A percentile compares a stretch with the other conserved stretches of the same genome.
phyloP scores from a whole-genome alignment of 139 green algal species.

The Closterium sp. region DNA sequence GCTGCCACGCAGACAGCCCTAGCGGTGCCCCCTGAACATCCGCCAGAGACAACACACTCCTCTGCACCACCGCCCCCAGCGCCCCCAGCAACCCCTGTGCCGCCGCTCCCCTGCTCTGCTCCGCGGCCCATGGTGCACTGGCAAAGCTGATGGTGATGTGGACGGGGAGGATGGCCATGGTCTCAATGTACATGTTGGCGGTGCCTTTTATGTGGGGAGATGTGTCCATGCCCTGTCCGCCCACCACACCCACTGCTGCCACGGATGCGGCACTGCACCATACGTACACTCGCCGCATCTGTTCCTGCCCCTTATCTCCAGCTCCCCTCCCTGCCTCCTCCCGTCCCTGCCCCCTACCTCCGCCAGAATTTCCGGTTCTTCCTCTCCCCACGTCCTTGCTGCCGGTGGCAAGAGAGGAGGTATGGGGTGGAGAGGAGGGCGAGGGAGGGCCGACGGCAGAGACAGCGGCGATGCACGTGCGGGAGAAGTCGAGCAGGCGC shows the following conservation, averaged over 20 bases:
- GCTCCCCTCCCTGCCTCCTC: not conserved
- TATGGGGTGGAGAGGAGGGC: not conserved
- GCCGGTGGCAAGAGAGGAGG: not conserved
- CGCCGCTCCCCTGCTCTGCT: constrained; percentile 36
- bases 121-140: constrained; percentile 44
- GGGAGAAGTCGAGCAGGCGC: constrained; percentile 9
- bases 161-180: constrained; percentile 6
- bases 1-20: not conserved
- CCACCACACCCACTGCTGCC: constrained; percentile 17
- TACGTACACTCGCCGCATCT: not conserved
- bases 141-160: constrained; percentile 44
- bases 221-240: constrained; percentile 15
- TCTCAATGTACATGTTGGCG: constrained; percentile 50
- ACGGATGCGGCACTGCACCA: not conserved
- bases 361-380: not conserved
- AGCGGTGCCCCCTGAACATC: not conserved
- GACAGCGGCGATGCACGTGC: not conserved
- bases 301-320: not conserved
- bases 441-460: not conserved
- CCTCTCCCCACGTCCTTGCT: not conserved
- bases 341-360: not conserved
- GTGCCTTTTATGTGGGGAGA: not conserved
- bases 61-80: not conserved
- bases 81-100: constrained; percentile 22
- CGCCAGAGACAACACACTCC: not conserved